Base-by-base conservation (phyloP, 345 rosid species). In the Populus euphratica region DNA sequence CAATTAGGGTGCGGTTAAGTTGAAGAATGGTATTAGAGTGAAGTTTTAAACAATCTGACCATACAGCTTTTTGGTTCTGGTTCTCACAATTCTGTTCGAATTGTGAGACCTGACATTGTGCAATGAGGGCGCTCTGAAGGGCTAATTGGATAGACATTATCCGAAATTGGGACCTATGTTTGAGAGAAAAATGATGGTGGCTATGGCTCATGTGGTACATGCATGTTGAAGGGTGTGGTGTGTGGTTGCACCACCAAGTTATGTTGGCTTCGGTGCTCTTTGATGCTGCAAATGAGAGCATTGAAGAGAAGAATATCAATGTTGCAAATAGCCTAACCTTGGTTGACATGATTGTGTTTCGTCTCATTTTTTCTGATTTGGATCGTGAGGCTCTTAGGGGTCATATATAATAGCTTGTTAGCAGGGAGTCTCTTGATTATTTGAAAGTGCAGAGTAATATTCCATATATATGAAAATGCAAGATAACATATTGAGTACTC, bases 221-320 rank as follows among this genome's bases (percentile, higher is more conserved):
- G 81, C 99, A 95, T 16, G 92, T 80, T 38, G 86, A 83, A 18
- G 97, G 96, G 75, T 95, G 91, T 6, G 99, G 99, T 25, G 97
- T 95, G 74, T 79, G 79, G 77, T 80, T 76, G 78, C 99, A 95
- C 97, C 98, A 95, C 89, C 86, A 77, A 23, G 85, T 70, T 68
- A 90, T 76, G 73, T 84, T 76, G 50, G 81, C 54, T 20, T 70
- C 72, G 39, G 74, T 59, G 70, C 56, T 68, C 44, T n/a, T 73
- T 1, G 88, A 73, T 23, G 73, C 35, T 10, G 76, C 75, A 4
- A 70, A 78, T 64, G 80, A 67, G 39, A 80, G 56, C 20, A 77
- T 72, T 41, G 78, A 79, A 73, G 77, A 71, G 62, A 83, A 66
- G 70, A 85, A 79, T 49, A 85, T 18, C 63, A 83, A 27, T 2